Base-by-base conservation (phyloP, 75 land plant species). In the Gnetum montanum region DNA sequence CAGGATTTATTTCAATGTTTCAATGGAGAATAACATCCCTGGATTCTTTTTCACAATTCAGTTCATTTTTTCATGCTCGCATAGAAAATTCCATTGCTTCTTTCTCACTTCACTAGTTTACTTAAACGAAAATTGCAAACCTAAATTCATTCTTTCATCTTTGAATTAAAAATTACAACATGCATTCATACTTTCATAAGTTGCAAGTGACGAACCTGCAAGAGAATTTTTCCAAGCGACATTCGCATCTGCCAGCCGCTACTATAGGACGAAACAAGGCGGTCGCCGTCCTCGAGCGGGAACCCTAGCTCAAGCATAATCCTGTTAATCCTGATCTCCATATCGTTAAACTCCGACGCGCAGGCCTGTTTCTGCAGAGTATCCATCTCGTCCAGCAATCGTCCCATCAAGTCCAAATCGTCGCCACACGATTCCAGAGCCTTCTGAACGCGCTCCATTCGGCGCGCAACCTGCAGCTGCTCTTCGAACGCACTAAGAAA, bases 241-340 rank as follows among this genome's bases (percentile, higher is more conserved):
- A 92, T 92, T 53, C 97, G 82, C 97, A 92, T 92, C 68, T 92
- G 97, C 97, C 97, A 92, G 19, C 97, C 97, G n/a, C 95, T 69
- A 69, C 97, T 92, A 58, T 81, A 92, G 0, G 90, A 75, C 2
- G 90, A 85, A 26, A 92, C 97, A 38, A 92, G 54, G 55, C 81
- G 65, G 43, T 92, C 97, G 22, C 55, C 53, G 60, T 92, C 97
- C 46, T 92, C 95, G 4, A 63, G 57, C 0, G 68, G 20, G 48
- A 92, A 92, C 46, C 95, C 97, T 11, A 92, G 73, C 52, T 92
- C 95, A 11, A 95, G 95, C 85, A 83, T 81, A 74, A 90, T 58
- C 73, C 83, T 90, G 58, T 74, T 87, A 11, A 90, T 72, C 41
- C 78, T 90, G 28, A 71, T 79, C 69, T 90, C 93, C 12, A 90